Conservation (phyloP, 352 stramenopile genomes). For the Pythium sukuiense region DNA sequence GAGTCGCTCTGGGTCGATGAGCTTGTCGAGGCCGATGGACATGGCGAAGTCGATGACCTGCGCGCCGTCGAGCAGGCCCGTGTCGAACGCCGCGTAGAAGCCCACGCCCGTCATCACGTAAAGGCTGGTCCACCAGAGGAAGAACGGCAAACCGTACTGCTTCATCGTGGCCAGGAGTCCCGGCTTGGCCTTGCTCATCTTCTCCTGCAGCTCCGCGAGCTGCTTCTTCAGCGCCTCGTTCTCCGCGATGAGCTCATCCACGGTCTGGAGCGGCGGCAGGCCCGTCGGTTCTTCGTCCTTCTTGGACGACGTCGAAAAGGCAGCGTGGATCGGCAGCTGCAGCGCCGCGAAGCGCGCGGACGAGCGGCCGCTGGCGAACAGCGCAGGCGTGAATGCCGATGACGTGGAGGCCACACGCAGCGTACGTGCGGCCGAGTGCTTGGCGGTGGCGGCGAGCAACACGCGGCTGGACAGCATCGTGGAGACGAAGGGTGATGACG, state of each 20-base stretch:
- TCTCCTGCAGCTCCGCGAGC: slow-evolving; percentile 53
- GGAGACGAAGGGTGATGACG: not conserved
- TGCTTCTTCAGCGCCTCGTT: slow-evolving; percentile 77
- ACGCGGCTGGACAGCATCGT: slow-evolving; percentile 27
- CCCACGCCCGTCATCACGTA: slow-evolving; percentile 71
- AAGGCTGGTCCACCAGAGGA: slow-evolving; percentile 80
- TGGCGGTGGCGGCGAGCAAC: slow-evolving; percentile 11
- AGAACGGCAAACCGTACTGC: slow-evolving; percentile 84
- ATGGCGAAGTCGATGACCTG: slow-evolving; percentile 86
- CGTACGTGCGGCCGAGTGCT: slow-evolving; percentile 17
- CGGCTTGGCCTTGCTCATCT: slow-evolving; percentile 61
- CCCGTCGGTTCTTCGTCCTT: slow-evolving; percentile 32
- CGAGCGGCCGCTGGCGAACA: slow-evolving; percentile 24
- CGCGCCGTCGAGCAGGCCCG: slow-evolving; percentile 61
- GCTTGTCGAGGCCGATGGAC: slow-evolving; percentile 72
- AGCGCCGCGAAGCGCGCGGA: slow-evolving; percentile 12
- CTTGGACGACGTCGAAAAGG: slow-evolving; percentile 52
- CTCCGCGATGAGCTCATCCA: slow-evolving; percentile 74
- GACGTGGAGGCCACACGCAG: slow-evolving; percentile 22
- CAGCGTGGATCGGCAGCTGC: slow-evolving; percentile 36
- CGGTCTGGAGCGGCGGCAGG: slow-evolving; percentile 47
- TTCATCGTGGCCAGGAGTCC: slow-evolving; percentile 77
- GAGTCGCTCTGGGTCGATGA: slow-evolving; percentile 69
- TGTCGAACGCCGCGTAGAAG: slow-evolving; percentile 79
- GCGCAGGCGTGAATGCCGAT: slow-evolving; percentile 18